These are phyloP conservation scores for Linum trigynum DNA, from an alignment of 345 rosid genomes.

Conservation along the genomic window DNA sequence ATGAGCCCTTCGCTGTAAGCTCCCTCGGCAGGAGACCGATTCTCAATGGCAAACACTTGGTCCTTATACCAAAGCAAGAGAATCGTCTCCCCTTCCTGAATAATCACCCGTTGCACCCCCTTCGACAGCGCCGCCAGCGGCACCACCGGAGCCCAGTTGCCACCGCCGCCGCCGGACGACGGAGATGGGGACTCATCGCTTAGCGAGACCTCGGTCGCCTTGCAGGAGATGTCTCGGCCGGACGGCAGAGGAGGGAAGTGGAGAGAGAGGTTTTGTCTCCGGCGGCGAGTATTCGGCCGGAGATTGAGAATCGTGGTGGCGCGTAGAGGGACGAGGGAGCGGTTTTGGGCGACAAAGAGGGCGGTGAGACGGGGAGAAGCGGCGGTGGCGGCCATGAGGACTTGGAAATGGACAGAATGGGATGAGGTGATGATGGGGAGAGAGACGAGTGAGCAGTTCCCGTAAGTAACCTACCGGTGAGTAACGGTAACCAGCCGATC, in stretches of 20 bases:
- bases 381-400: conserved; percentile 28
- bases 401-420: conserved; percentile 16
- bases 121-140: conserved; percentile 76
- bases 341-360: conserved; percentile 27
- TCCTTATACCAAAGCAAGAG: conserved; percentile 86
- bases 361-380: conserved; percentile 24
- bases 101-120: conserved; percentile 79
- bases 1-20: conserved; percentile 86
- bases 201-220: conserved; percentile 50
- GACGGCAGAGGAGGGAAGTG: conserved; percentile 12
- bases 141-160: conserved; percentile 86
- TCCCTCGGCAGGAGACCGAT: conserved; percentile 89
- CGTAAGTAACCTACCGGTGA: too few species aligned
- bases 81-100: conserved; percentile 74
- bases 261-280: conserved; percentile 16
- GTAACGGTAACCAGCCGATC: too few species aligned
- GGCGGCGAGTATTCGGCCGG: conserved; percentile 12
- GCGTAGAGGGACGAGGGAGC: conserved; percentile 20
- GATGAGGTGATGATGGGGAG: conserved; percentile 4
- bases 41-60: conserved; percentile 72
- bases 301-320: conserved; percentile 4
- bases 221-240: conserved; percentile 26
- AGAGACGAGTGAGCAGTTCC: conserved; percentile 1
- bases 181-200: conserved; percentile 30
- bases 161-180: conserved; percentile 29